Conservation (phyloP, 176 grass and related monocot species). For the Sorghum bicolor region DNA sequence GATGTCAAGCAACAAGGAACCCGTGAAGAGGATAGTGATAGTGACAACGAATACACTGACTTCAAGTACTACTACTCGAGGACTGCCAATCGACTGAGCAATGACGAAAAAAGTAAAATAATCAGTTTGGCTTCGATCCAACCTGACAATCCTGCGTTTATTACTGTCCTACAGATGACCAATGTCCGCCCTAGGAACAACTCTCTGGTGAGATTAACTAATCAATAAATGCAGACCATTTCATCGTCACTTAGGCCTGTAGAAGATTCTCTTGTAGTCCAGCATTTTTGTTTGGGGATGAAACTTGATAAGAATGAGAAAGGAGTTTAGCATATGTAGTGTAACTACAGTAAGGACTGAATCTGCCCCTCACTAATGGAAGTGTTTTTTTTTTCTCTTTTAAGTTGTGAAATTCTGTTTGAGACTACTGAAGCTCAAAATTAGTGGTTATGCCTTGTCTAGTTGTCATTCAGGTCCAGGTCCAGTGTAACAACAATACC, state of each 20-base stretch:
- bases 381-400: background rate
- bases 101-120: conserved; percentile 17
- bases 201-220: conserved; percentile 29
- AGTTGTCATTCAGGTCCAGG: background rate
- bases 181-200: background rate
- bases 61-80: conserved; percentile 15
- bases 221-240: background rate
- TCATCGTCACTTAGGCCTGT: background rate
- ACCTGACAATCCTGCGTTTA: conserved; percentile 39
- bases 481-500: background rate
- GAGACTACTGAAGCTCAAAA: background rate
- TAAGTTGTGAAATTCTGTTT: background rate
- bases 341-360: background rate
- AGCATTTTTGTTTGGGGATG: background rate
- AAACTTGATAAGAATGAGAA: background rate
- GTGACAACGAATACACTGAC: background rate
- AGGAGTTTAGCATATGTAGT: background rate
- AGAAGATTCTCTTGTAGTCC: background rate
- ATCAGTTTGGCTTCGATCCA: background rate
- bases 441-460: background rate
- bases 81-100: background rate
- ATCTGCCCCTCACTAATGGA: background rate
- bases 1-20: conserved; percentile 7
- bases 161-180: conserved; percentile 16
- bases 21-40: conserved; percentile 25